phyloP scores from a whole-genome alignment of 345 rosid genomes.

The Hypericum perforatum region DNA sequence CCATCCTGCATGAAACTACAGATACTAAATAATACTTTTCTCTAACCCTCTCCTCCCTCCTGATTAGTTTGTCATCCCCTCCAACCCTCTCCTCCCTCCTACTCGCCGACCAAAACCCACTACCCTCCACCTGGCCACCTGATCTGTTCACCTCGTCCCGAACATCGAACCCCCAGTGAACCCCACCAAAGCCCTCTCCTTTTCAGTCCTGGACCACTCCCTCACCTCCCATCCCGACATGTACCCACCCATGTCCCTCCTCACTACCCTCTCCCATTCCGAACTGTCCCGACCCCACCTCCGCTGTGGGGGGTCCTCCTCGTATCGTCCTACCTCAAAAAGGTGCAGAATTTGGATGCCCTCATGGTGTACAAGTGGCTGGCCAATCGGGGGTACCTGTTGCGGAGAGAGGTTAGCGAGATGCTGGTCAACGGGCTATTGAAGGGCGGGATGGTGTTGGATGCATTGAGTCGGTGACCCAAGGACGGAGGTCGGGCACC shows the following conservation, averaged over 20 bases:
- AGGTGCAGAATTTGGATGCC: constrained; percentile 31
- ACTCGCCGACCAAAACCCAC: constrained; percentile 28
- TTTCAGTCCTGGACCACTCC: constrained; percentile 34
- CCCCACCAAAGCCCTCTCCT: constrained; percentile 27
- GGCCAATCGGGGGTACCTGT: constrained; percentile 27
- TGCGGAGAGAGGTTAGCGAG: constrained; percentile 17
- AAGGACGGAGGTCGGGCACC: no score
- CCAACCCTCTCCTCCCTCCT: constrained; percentile 45
- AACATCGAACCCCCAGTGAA: constrained; percentile 17
- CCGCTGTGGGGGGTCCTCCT: constrained; percentile 20
- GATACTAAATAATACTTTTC: no score
- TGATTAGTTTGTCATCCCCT: no score
- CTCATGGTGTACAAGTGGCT: constrained; percentile 37
- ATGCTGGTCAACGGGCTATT: constrained; percentile 38
- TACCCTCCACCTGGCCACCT: constrained; percentile 29
- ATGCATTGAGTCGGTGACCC: constrained; percentile 32
- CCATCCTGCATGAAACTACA: no score
- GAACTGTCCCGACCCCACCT: constrained; percentile 21
- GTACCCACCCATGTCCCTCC: constrained; percentile 33
- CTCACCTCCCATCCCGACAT: constrained; percentile 41
- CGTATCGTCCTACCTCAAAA: constrained; percentile 27
- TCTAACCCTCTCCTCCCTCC: no score
- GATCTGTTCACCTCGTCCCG: constrained; percentile 17
- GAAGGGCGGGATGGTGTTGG: constrained; percentile 23
- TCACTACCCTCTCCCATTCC: constrained; percentile 28